phyloP scores from a whole-genome alignment of 345 rosid species.

The Pelargonium nanum region DNA sequence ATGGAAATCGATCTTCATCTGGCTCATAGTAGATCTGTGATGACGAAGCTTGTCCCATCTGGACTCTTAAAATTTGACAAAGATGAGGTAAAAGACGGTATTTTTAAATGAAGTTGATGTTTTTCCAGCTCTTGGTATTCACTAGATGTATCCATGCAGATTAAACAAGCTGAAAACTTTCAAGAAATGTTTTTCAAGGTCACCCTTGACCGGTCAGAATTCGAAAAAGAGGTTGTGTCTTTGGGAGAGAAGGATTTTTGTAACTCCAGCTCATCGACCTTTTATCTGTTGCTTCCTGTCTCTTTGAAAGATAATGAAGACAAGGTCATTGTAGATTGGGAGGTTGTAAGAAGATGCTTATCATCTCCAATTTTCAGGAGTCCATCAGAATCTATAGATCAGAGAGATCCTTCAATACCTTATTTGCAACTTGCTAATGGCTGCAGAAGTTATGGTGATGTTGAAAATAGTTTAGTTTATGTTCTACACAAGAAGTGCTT shows the following conservation, averaged over 20 bases:
- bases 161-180: conserved; percentile 46
- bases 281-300: conserved; percentile 80
- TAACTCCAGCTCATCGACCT: conserved; percentile 36
- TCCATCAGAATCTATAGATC: conserved; percentile 23
- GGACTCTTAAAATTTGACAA: conserved; percentile 30
- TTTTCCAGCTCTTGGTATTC: not conserved
- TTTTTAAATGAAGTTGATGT: conserved; percentile 4
- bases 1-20: conserved; percentile 80
- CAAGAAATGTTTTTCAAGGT: conserved; percentile 75
- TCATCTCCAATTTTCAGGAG: conserved; percentile 60
- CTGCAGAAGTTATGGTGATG: conserved; percentile 33
- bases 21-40: conserved; percentile 66
- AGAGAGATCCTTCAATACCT: conserved; percentile 14
- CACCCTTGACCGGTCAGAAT: conserved; percentile 53
- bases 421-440: conserved; percentile 60
- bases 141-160: conserved; percentile 30
- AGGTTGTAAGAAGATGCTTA: conserved; percentile 49
- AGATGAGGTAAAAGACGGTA: conserved; percentile 41
- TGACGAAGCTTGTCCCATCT: conserved; percentile 46
- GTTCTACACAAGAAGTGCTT: conserved; percentile 42
- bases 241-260: conserved; percentile 35
- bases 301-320: conserved; percentile 20
- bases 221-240: conserved; percentile 41
- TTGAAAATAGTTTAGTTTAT: conserved; percentile 68
- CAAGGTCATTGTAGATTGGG: conserved; percentile 50